These are phyloP conservation scores for Microdochium trichocladiopsis DNA, from an alignment of 2,329 filamentous ascomycete species.

Conservation along the genomic window DNA sequence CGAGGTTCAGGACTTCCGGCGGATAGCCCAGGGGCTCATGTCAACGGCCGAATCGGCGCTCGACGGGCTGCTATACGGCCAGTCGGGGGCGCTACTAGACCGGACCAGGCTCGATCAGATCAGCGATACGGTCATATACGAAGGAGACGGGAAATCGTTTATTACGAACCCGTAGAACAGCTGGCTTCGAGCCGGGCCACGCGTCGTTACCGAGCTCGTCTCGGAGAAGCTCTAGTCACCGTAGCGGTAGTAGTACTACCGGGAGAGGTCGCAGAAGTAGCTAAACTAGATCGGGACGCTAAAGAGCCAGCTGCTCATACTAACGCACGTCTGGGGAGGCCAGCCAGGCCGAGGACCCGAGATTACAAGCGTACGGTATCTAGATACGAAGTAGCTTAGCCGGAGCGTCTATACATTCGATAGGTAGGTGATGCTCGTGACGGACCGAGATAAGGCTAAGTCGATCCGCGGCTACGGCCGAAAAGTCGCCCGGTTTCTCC, in stretches of 20 bases:
- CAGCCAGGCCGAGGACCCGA: constrained; percentile 1
- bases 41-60: no score
- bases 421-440: background rate
- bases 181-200: no score
- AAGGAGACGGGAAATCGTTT: background rate
- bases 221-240: background rate
- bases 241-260: background rate
- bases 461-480: background rate
- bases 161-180: background rate
- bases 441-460: no score
- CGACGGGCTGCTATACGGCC: background rate
- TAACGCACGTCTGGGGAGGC: no score
- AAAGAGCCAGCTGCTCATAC: no score
- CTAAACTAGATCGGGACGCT: background rate
- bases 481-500: background rate
- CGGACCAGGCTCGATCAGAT: background rate
- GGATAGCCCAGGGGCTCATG: no score
- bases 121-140: background rate
- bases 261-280: background rate
- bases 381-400: background rate
- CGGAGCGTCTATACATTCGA: background rate
- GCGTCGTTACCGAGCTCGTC: background rate
- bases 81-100: background rate
- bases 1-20: no score
- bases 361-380: background rate